A percentile compares a stretch with the other conserved stretches of the same genome.
Evolutionary conservation across 208 protist species (phyloP).

Genomic region (Kentomonas sorsogonicus): DNA sequence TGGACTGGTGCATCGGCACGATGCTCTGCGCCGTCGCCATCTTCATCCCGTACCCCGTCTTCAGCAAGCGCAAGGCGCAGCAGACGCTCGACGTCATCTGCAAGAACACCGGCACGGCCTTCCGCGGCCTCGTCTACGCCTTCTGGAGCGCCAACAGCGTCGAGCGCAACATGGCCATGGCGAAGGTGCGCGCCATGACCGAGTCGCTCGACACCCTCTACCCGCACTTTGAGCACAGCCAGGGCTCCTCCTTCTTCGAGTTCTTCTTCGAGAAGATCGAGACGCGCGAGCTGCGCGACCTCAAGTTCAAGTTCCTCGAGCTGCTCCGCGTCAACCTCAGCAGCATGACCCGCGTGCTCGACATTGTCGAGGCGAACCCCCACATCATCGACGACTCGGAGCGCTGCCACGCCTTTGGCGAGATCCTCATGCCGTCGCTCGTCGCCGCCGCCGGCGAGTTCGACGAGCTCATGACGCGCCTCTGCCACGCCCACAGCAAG

Average conservation of each 20-base stretch:
- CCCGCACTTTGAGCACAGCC: constrained; percentile 42
- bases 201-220: constrained; percentile 54
- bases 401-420: constrained; percentile 58
- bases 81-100: constrained; percentile 33
- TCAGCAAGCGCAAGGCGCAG: constrained; percentile 60
- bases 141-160: constrained; percentile 82
- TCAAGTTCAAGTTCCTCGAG: constrained; percentile 65
- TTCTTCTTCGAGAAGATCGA: constrained; percentile 72
- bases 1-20: constrained; percentile 79
- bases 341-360: constrained; percentile 66
- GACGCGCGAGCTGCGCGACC: constrained; percentile 41
- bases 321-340: constrained; percentile 69
- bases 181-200: constrained; percentile 65
- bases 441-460: constrained; percentile 39
- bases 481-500: constrained; percentile 47
- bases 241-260: constrained; percentile 69
- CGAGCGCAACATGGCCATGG: constrained; percentile 78
- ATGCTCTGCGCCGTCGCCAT: constrained; percentile 50
- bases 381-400: constrained; percentile 64
- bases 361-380: constrained; percentile 67
- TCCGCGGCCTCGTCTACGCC: constrained; percentile 60
- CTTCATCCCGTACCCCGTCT: constrained; percentile 72
- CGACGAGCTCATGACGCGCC: constrained; percentile 50
- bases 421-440: constrained; percentile 45
- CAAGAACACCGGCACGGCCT: constrained; percentile 53